Evolutionary conservation across 2,329 filamentous ascomycete species (phyloP).

Genomic region (Didymellaceae sp.): DNA sequence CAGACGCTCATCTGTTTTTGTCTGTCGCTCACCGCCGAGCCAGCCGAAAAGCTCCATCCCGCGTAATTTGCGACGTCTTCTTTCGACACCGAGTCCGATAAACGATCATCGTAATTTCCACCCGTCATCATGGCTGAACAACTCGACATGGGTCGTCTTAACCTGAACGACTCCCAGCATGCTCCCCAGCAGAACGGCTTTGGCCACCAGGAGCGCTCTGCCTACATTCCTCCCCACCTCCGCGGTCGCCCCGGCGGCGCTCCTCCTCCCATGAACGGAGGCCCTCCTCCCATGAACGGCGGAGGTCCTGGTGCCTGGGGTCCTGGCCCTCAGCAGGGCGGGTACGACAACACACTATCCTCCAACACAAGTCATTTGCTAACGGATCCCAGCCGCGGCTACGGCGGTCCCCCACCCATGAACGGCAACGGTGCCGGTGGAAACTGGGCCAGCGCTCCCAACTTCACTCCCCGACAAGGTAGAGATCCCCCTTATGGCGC

Average conservation of each 20-base stretch:
- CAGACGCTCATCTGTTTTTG: slow-evolving; percentile 31
- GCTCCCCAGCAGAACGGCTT: slow-evolving; percentile 56
- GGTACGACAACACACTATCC: slow-evolving; percentile 27
- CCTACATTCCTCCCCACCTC: slow-evolving; percentile 87
- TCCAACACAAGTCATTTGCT: slow-evolving; percentile 13
- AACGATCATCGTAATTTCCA: slow-evolving; percentile 15
- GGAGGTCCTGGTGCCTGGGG: slow-evolving; percentile 69
- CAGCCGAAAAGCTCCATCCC: slow-evolving; percentile 30
- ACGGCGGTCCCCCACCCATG: slow-evolving; percentile 44
- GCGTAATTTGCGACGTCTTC: slow-evolving; percentile 24
- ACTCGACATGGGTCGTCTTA: slow-evolving; percentile 80
- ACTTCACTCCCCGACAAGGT: slow-evolving; percentile 60
- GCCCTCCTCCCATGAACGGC: slow-evolving; percentile 59
- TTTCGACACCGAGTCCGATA: slow-evolving; percentile 14
- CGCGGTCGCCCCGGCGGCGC: slow-evolving; percentile 55
- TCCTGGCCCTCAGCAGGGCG: slow-evolving; percentile 17
- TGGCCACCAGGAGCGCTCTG: slow-evolving; percentile 65
- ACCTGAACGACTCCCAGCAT: slow-evolving; percentile 70
- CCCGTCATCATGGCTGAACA: slow-evolving; percentile 57
- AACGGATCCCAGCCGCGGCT: slow-evolving; percentile 37
- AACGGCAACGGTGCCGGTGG: slow-evolving; percentile 63
- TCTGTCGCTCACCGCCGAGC: slow-evolving; percentile 43
- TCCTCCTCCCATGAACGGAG: slow-evolving; percentile 48
- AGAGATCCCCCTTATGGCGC: slow-evolving; percentile 43
- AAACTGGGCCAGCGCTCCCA: slow-evolving; percentile 64